Conservation (phyloP, 805 yeast genomes). For the Candida andamanensis region DNA sequence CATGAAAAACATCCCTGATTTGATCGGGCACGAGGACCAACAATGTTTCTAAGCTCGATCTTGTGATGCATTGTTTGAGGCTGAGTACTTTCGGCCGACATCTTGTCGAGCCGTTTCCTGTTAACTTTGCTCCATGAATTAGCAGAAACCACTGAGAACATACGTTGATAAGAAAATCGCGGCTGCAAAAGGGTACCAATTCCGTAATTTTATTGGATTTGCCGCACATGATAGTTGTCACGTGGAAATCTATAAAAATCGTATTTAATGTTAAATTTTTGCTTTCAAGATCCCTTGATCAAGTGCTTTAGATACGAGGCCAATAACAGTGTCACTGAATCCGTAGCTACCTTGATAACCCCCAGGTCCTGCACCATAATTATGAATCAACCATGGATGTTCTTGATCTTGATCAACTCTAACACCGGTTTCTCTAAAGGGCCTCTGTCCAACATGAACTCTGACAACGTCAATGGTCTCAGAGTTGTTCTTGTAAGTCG, state of each 20-base stretch:
- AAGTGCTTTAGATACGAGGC: constrained; percentile 5
- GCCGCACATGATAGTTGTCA: no score
- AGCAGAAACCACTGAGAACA: no score
- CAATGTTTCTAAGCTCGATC: constrained; percentile 2
- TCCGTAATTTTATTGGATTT: no score
- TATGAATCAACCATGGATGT: constrained; percentile 46
- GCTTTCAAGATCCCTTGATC: no score
- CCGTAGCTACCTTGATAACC: constrained; percentile 76
- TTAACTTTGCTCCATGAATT: no score
- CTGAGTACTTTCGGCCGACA: no score
- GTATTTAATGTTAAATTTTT: no score
- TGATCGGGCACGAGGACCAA: constrained; percentile 4
- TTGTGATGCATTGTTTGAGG: no score
- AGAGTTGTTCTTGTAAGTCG: constrained; percentile 21
- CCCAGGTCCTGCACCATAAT: constrained; percentile 71
- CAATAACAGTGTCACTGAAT: constrained; percentile 44
- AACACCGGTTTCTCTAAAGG: constrained; percentile 31
- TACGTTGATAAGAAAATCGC: no score
- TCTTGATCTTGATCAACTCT: constrained; percentile 28
- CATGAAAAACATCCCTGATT: constrained; percentile 12
- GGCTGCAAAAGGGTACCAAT: no score
- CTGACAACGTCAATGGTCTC: constrained; percentile 23
- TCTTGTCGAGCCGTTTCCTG: no score
- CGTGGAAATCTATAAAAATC: no score
- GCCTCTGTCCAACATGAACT: constrained; percentile 36